Base-by-base conservation (phyloP, 2,329 filamentous ascomycete species). In the Penicillium sp. region DNA sequence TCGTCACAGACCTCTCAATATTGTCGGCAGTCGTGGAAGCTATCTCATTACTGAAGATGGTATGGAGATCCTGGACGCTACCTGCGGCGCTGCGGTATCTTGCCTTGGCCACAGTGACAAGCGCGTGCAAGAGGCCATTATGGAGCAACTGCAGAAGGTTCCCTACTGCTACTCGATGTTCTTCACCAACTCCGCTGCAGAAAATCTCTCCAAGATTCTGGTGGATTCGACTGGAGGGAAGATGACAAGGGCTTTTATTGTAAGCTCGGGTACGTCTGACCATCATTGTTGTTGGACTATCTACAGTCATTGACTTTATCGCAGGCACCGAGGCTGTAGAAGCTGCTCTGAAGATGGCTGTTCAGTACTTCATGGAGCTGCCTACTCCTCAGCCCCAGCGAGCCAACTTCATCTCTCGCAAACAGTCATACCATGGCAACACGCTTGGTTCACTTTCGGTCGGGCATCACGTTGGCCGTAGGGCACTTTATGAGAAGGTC, bases 1-100 rank as follows among this genome's bases (percentile, higher is more conserved):
- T 12, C 72, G 74, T 50, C 52, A 71, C 23, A 59, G 68, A 23
- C 75, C 80, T 24, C 63, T 72, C 50, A 70, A 65, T 44, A 78
- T 80, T 7, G 68, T 72, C 15, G 73, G 70, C 0, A 79, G 74
- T 8, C 62, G 70, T 39, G 80, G 78, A 9, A 75, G 77, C 50
- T 78, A 76, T 53, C 66, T 83, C 4, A 61, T 71, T 24, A 71
- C 81, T 1, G 70, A 70, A 45, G 73, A 75, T 58, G 84, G 84
- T 2, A 74, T 79, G 31, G 71, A 71, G 28, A 79, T 92, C 39
- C 77, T 90, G 10, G 88, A 93, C 67, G 85, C 83, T 2, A 87
- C 85, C 41, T 81, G 85, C 31, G 89, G 89, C 10, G 85, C 88
- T 2, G 86, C 85, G 23, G 87, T 90, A 2, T 77, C 84, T n/a